Evolutionary conservation across 768 basidiomycete species (phyloP).

Genomic region (Pisolithus albus): DNA sequence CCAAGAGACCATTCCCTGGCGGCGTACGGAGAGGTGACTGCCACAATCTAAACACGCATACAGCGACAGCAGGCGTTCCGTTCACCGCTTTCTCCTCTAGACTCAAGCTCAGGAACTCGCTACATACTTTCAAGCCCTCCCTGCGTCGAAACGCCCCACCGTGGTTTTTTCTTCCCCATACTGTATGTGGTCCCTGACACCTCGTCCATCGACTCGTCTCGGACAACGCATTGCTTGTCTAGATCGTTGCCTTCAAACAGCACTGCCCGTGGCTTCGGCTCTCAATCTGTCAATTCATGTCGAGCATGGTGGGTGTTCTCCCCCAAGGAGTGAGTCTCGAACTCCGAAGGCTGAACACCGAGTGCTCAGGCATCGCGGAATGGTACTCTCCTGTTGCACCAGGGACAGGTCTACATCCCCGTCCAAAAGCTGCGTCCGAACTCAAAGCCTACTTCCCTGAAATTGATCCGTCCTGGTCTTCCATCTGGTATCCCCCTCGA

Average conservation of each 20-base stretch:
- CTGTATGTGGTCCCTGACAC: constrained; percentile 39
- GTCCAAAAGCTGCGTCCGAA: constrained; percentile 50
- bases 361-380: constrained; percentile 52
- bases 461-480: constrained; percentile 52
- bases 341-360: background rate
- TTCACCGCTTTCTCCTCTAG: constrained; percentile 24
- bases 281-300: constrained; percentile 65
- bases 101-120: constrained; percentile 71
- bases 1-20: constrained; percentile 70
- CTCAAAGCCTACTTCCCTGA: constrained; percentile 50
- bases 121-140: constrained; percentile 54
- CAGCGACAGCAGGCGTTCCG: background rate
- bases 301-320: constrained; percentile 55
- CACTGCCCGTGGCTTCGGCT: constrained; percentile 53
- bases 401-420: constrained; percentile 68
- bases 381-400: constrained; percentile 72
- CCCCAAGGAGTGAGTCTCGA: background rate
- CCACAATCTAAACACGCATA: background rate
- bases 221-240: background rate
- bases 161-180: constrained; percentile 82
- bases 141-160: constrained; percentile 61
- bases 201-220: background rate
- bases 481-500: constrained; percentile 64
- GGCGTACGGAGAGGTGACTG: constrained; percentile 56
- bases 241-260: constrained; percentile 88